These are phyloP conservation scores for Paraleonurus japonicus DNA, from an alignment of 257 asterid genomes.

Conservation along the genomic window DNA sequence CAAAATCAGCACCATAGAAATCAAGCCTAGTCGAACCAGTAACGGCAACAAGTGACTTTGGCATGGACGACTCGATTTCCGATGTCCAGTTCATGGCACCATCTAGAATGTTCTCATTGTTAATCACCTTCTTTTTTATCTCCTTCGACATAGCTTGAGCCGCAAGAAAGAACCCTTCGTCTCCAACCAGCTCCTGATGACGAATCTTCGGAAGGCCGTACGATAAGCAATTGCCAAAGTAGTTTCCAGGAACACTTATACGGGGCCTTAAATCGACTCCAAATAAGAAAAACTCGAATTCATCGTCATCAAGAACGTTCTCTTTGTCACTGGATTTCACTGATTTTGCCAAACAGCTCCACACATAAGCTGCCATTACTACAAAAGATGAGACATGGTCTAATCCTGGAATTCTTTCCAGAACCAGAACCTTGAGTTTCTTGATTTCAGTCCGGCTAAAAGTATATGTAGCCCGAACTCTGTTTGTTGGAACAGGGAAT, in stretches of 20 bases:
- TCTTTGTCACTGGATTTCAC: not conserved
- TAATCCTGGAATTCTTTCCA: conserved; percentile 20
- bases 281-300: conserved; percentile 27
- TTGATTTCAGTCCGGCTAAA: conserved; percentile 30
- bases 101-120: conserved; percentile 13
- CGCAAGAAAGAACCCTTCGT: conserved; percentile 31
- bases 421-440: conserved; percentile 36
- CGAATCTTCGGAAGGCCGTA: conserved; percentile 13
- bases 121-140: conserved; percentile 23
- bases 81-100: conserved; percentile 17
- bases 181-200: conserved; percentile 8
- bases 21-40: conserved; percentile 39
- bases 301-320: not conserved
- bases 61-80: not conserved
- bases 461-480: conserved; percentile 41
- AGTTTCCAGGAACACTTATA: conserved; percentile 21
- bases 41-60: not conserved
- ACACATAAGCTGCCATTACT: conserved; percentile 36
- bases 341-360: conserved; percentile 44
- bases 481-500: conserved; percentile 29
- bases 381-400: conserved; percentile 38
- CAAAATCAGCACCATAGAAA: conserved; percentile 36
- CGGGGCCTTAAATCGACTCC: conserved; percentile 35
- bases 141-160: conserved; percentile 26
- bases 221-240: conserved; percentile 33